Conservation (phyloP, 176 grass and related monocot genomes). For the Poa pratensis region DNA sequence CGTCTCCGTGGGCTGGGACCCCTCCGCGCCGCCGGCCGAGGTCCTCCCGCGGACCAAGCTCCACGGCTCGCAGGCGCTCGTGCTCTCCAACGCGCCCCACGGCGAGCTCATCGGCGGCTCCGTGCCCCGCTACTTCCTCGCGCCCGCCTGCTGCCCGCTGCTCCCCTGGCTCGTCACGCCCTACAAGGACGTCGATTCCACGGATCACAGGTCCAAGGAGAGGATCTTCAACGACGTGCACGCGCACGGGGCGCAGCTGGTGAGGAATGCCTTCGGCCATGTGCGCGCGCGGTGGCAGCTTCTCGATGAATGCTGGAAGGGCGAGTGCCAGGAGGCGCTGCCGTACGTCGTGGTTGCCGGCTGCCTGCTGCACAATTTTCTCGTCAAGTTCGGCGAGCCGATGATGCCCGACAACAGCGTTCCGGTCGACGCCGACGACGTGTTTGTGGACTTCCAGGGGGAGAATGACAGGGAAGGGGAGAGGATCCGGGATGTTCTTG, state of each 20-base stretch:
- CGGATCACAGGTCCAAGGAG: constrained; percentile 51
- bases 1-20: constrained; percentile 80
- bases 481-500: constrained; percentile 81
- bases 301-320: constrained; percentile 77
- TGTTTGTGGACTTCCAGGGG: constrained; percentile 65
- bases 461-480: constrained; percentile 72
- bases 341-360: constrained; percentile 75
- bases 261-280: constrained; percentile 54
- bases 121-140: constrained; percentile 72
- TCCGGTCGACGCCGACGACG: constrained; percentile 12
- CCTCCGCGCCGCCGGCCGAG: constrained; percentile 51
- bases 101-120: constrained; percentile 65
- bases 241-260: constrained; percentile 60
- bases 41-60: constrained; percentile 73
- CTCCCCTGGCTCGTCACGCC: constrained; percentile 89
- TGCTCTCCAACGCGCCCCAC: constrained; percentile 61
- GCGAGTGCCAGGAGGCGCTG: constrained; percentile 72
- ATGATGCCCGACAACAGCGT: constrained; percentile 42
- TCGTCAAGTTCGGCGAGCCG: constrained; percentile 63
- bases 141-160: constrained; percentile 70
- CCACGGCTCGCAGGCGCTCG: constrained; percentile 43
- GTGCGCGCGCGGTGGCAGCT: constrained; percentile 81
- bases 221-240: constrained; percentile 80
- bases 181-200: constrained; percentile 32
- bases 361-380: constrained; percentile 89